Evolutionary conservation across 306 rosid species (phyloP), one percentile per base, ranked within the genome.

Genomic region (Fragaria ananassa): DNA sequence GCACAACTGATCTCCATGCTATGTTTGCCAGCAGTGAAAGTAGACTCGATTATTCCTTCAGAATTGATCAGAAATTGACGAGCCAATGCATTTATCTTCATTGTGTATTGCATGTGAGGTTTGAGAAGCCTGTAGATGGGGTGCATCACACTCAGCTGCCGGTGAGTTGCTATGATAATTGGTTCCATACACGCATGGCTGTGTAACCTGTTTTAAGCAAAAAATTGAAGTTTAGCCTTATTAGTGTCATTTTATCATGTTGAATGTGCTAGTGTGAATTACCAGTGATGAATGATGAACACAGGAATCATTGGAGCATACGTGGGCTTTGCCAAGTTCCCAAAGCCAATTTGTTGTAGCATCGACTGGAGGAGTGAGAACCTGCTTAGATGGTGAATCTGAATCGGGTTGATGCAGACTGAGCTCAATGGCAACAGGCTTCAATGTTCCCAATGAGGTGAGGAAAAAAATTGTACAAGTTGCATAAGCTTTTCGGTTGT

Each of bases 271-370:
- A 5, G 62, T n/a, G 12, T 56, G 62, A 4, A 56, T 19, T 83
- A 93, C 98, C 97, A 94, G 79, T 94, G 98, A 78, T 94, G 87
- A 42, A 86, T 94, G 97, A 84, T 94, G 98, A 34, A 87, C 97
- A 9, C 98, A 92, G 6, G 90, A 91, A 71, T 94, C 98, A 49
- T 94, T 94, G 83, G 93, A 78, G 80, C 93, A 87, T 56, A 90
- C 90, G 41, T 94, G 98, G 15, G 93, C 88, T 83, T 94, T 94
- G 14, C 96, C 98, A 68, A 94, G 89, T 80, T 89, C 90, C 98
- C 98, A 94, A 15, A 51, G 37, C 98, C 97, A 94, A 70, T 82
- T 85, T 71, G 88, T 71, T 6, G 98, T 87, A 13, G 96, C 96
- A 76, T 94, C 97, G 0, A 74, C 72, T 1, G 97, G 88, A 15